Evolutionary conservation across 225 moss, liverwort and hornwort species (phyloP), one percentile per base, ranked within the genome.

Genomic region (Sphagnum contortum): DNA sequence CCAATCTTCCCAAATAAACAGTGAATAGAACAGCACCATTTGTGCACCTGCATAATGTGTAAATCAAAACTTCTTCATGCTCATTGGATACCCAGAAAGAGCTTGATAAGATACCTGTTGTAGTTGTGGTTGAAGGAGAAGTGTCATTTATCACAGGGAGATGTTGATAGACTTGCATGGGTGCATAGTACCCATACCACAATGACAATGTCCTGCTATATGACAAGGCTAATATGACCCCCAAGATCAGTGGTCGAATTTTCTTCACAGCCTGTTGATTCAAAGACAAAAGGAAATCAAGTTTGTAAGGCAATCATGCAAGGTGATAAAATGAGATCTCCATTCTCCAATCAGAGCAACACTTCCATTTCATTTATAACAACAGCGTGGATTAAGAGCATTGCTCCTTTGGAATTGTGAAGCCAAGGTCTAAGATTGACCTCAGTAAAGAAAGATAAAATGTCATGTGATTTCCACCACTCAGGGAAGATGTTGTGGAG

Each of bases 151-250:
- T n/a, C 56, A 76, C 61, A 60, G 92, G 74, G 56, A 98, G 89
- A 67, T 93, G 81, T 52, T 68, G 74, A 68, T 98, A 93, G 49
- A 84, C 72, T 67, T 89, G 78, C 91, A 98, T 79, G 48, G 98
- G 91, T 63, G 98, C 98, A 66, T 90, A 93, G 73, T 98, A 98
- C 46, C 98, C 98, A 73, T 79, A 78, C 50, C 89, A 89, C 63
- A 98, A 64, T 4, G 98, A 91, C 59, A 81, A 71, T 3, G 87
- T 93, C 72, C 93, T 79, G 74, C 98, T 89, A 61, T 96, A 98
- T 7, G 98, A 91, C 48, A 98, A 79, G 5, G 75, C 91, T 70
- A 98, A 63, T 65, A 88, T 83, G 48, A 74, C 64, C 59, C 90
- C 81, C 46, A 93, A 65, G 63, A 76, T 59, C 64, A 98, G 63